Conservation (phyloP, 305 asterid species). For the Ilex paraguariensis region DNA sequence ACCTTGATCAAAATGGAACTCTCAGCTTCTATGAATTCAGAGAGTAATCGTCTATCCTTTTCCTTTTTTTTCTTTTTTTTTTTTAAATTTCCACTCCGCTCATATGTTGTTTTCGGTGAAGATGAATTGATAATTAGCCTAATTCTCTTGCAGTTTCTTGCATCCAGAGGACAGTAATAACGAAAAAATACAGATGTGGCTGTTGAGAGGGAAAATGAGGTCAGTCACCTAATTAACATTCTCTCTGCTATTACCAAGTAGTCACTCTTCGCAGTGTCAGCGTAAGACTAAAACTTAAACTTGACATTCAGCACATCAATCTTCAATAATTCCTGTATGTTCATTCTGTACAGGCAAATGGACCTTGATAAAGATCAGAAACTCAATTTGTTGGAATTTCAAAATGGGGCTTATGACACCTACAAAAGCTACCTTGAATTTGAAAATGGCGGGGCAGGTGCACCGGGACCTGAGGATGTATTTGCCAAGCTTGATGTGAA, state of each 20-base stretch:
- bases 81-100: neutral
- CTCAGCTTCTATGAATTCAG: conserved; percentile 35
- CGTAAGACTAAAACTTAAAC: too few relatives aligned
- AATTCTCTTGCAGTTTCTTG: conserved; percentile 20
- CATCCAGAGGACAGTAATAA: conserved; percentile 38
- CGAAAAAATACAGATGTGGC: conserved; percentile 24
- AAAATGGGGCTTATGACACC: conserved; percentile 20
- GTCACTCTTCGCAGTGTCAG: too few relatives aligned
- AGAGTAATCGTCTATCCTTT: conserved; percentile 18
- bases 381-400: conserved; percentile 24
- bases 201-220: conserved; percentile 29
- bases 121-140: neutral
- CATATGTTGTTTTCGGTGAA: neutral
- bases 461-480: conserved; percentile 11
- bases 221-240: neutral
- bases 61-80: neutral
- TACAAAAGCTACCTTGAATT: conserved; percentile 23
- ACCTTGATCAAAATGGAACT: conserved; percentile 28
- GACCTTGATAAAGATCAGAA: conserved; percentile 24
- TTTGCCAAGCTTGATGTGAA: conserved; percentile 25
- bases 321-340: neutral
- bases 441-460: conserved; percentile 12
- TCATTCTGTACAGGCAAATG: conserved; percentile 15
- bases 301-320: too few relatives aligned
- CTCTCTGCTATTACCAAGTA: too few relatives aligned